Base-by-base conservation (phyloP, 208 protist species). In the Crithidia acanthocephali region DNA sequence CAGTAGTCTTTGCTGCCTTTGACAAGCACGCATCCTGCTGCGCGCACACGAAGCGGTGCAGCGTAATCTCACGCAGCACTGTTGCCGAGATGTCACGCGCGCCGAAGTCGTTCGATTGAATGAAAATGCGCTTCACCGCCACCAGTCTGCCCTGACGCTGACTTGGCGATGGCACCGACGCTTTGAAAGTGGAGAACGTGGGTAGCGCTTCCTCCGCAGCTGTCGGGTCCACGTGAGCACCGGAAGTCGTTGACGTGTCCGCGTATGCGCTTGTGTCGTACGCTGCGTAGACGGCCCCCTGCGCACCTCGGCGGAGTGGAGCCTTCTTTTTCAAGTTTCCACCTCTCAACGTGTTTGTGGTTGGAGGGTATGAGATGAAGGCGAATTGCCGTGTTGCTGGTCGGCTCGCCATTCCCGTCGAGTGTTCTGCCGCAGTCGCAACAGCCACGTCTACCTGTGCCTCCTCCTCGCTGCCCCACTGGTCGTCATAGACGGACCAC, bases 91-190 rank as follows among this genome's bases (percentile, higher is more conserved):
- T 68, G 11, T 90, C 92, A 27, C 80, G 85, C 15, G 73, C 25
- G 22, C 92, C 90, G 75, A 86, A 95, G 56, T 91, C 84, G 67
- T 81, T 90, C 1, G 71, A 58, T 40, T 90, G 92, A 20, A 82
- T 83, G 56, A 92, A 97, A 23, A 95, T 78, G 15, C 92, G 85
- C 74, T 97, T 97, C 40, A 97, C 92, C 6, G 87, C 92, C 48
- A 91, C 84, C 10, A 65, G 60, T 6, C 9, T 18, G 4, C n/a
- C 35, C 50, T 28, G 28, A 15, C 22, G n/a, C 59, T 30, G 57
- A 2, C 25, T 10, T 27, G 2, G 33, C 32, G 2, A 13, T 42
- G 6, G 37, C 9, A 6, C 13, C 13, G 37, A 42, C 37, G 30
- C 32, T 27, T 59, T 23, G 30, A 4, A 7, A 16, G 20, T 3